Evolutionary conservation across 2,329 filamentous ascomycete species (phyloP).

Genomic region (Seiridium unicorne): DNA sequence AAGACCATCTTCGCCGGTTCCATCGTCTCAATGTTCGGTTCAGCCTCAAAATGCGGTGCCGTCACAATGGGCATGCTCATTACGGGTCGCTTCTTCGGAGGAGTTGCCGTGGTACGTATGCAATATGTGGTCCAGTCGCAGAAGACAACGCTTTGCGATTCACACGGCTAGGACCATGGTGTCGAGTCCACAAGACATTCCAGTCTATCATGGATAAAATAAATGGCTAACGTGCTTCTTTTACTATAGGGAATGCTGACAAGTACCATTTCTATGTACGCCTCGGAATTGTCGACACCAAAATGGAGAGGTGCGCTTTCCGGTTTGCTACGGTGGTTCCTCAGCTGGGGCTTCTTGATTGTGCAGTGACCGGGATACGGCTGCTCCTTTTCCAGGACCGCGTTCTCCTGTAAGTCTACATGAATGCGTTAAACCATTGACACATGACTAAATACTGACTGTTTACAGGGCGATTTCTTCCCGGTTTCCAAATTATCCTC

Average conservation of each 20-base stretch:
- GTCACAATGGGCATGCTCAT: neutral
- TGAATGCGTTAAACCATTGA: neutral
- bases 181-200: too few relatives aligned
- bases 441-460: neutral
- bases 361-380: slow-evolving; percentile 1
- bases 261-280: neutral
- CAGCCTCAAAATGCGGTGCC: neutral
- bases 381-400: neutral
- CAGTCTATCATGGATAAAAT: too few relatives aligned
- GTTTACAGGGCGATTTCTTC: neutral
- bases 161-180: too few relatives aligned
- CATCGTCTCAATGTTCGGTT: neutral
- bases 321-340: slow-evolving; percentile 1
- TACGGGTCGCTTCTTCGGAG: neutral
- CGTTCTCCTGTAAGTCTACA: slow-evolving; percentile 1
- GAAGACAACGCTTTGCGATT: too few relatives aligned
- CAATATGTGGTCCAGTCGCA: too few relatives aligned
- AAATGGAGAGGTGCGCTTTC: neutral
- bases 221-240: too few relatives aligned
- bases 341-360: slow-evolving; percentile 3
- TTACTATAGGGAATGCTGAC: neutral
- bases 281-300: neutral
- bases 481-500: neutral
- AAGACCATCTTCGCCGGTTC: neutral
- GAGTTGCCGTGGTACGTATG: neutral